Evolutionary conservation across 352 stramenopile species (phyloP).

Genomic region (Phytophthora fragariae): DNA sequence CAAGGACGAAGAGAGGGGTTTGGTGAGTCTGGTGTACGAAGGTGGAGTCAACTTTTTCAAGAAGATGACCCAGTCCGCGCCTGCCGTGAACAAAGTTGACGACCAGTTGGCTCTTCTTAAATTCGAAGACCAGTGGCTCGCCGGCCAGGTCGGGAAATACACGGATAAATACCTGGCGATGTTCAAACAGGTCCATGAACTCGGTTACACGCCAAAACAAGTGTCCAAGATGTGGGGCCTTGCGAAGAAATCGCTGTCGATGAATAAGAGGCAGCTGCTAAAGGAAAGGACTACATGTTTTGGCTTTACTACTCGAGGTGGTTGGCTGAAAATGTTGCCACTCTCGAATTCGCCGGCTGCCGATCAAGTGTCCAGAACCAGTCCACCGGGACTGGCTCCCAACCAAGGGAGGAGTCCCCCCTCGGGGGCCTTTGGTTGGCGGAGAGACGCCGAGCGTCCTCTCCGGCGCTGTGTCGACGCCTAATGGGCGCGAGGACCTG

Average conservation of each 20-base stretch:
- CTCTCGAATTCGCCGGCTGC: too few species aligned
- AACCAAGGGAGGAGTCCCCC: too few species aligned
- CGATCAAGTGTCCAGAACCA: too few species aligned
- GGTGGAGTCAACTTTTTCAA: background rate
- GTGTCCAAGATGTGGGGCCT: background rate
- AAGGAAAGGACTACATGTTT: background rate
- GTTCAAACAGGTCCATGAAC: background rate
- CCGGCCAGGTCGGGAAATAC: background rate
- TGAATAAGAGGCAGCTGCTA: background rate
- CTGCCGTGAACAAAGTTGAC: background rate
- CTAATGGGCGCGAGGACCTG: too few species aligned
- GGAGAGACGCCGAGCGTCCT: too few species aligned
- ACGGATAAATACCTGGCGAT: background rate
- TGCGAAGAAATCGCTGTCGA: background rate
- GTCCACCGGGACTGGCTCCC: too few species aligned
- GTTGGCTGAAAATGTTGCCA: background rate
- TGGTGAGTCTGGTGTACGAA: background rate
- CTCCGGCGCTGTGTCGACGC: too few species aligned
- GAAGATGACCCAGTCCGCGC: background rate
- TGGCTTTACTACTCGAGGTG: background rate
- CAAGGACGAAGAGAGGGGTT: background rate
- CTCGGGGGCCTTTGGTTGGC: too few species aligned
- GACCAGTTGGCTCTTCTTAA: background rate
- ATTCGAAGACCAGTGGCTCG: background rate
- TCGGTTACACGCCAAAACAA: background rate